phyloP scores from a whole-genome alignment of 163 green algal species.

The Chlamydomonas reinhardtii region DNA sequence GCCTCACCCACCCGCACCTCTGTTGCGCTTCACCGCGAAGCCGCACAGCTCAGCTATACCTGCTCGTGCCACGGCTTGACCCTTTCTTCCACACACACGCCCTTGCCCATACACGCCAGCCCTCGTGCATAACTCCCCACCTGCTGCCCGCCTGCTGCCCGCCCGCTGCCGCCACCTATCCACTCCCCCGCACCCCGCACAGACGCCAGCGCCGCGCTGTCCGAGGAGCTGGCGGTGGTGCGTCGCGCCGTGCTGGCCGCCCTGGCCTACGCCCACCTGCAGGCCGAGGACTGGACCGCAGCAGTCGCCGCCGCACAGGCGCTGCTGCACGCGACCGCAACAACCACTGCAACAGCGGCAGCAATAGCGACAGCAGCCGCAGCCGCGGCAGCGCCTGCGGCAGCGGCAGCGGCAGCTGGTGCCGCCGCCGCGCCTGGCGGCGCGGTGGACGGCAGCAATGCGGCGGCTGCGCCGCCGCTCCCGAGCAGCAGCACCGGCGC shows the following conservation, averaged over 20 bases:
- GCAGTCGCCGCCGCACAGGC: conserved; percentile 11
- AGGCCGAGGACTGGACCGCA: conserved; percentile 32
- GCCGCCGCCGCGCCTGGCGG: conserved; percentile 1
- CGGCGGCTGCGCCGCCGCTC: conserved; percentile 2
- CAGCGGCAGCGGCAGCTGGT: background rate
- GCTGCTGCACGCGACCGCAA: background rate
- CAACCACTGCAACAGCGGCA: conserved; percentile 3
- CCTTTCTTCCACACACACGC: too few species aligned
- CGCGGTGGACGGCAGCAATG: background rate
- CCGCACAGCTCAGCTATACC: too few species aligned
- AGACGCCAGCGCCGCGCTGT: conserved; percentile 33
- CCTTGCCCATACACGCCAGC: too few species aligned
- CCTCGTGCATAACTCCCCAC: too few species aligned
- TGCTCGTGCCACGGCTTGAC: too few species aligned
- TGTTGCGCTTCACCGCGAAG: too few species aligned
- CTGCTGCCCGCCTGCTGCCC: too few species aligned
- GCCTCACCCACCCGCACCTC: too few species aligned
- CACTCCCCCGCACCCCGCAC: too few species aligned
- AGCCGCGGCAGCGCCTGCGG: too few species aligned
- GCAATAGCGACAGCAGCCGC: background rate
- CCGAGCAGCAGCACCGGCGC: background rate
- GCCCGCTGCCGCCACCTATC: too few species aligned
- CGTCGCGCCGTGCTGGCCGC: conserved; percentile 57
- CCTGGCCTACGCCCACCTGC: conserved; percentile 58
- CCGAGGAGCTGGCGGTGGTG: conserved; percentile 28